phyloP scores from a whole-genome alignment of 1,284 basidiomycete species.

The Malassezia globosa region DNA sequence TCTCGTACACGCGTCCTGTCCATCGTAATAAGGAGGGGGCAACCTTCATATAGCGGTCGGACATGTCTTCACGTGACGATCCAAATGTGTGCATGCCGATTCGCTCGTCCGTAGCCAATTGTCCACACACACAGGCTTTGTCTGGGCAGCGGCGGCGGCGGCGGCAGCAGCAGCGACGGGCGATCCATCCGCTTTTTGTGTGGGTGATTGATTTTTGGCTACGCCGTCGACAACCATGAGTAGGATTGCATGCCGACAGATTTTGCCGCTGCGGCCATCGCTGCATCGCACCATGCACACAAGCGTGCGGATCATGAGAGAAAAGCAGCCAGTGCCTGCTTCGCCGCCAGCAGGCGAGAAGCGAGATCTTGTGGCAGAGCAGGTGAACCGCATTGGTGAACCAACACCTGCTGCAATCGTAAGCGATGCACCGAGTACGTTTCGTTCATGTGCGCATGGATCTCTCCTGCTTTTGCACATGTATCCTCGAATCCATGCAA shows the following conservation, averaged over 20 bases:
- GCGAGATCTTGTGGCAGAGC: constrained; percentile 15
- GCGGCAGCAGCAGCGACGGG: neutral
- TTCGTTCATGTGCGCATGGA: no score
- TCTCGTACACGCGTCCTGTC: no score
- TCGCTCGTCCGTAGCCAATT: no score
- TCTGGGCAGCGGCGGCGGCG: neutral
- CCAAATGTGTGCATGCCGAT: no score
- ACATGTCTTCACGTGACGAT: no score
- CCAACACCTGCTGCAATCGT: constrained; percentile 12
- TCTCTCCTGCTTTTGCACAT: no score
- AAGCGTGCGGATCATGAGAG: neutral
- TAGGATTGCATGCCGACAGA: constrained; percentile 1
- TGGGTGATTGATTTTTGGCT: no score
- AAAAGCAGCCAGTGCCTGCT: constrained; percentile 4
- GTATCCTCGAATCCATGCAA: no score
- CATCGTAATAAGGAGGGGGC: no score
- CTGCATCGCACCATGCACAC: constrained; percentile 1
- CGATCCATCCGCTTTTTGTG: neutral
- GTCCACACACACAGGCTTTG: no score
- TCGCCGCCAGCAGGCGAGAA: neutral
- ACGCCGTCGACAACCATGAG: neutral
- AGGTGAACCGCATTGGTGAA: constrained; percentile 16
- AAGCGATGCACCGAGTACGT: constrained; percentile 18
- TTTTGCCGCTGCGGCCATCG: constrained; percentile 1
- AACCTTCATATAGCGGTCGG: no score